Conservation (phyloP, 2,329 filamentous ascomycete genomes). For the Diaporthe vaccinii region DNA sequence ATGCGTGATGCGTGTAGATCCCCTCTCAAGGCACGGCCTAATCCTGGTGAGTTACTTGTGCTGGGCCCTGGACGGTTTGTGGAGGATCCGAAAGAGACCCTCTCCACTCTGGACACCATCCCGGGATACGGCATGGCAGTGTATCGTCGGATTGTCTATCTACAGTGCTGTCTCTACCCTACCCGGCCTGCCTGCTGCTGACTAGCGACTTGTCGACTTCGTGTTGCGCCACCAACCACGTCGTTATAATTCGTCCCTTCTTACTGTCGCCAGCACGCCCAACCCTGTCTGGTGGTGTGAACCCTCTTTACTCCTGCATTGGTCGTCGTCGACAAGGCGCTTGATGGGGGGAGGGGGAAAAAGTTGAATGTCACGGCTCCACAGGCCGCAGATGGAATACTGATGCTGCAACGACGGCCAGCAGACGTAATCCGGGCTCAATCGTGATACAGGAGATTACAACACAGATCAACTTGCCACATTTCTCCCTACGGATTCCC, state of each 20-base stretch:
- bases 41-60: neutral
- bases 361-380: neutral
- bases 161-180: neutral
- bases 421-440: constrained; percentile 13
- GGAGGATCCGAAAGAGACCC: neutral
- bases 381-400: neutral
- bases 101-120: neutral
- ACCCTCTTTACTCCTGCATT: constrained; percentile 6
- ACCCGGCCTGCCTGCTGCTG: neutral
- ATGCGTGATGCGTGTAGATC: neutral
- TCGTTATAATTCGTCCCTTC: constrained; percentile 14
- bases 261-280: neutral
- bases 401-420: constrained; percentile 5
- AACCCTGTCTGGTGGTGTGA: constrained; percentile 20
- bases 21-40: constrained; percentile 4
- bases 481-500: neutral
- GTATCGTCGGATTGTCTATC: neutral
- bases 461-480: neutral
- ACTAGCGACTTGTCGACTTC: constrained; percentile 28
- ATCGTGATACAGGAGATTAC: neutral
- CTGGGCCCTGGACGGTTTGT: neutral
- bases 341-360: neutral
- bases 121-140: neutral
- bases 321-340: neutral
- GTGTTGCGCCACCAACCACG: constrained; percentile 27